Base-by-base conservation (phyloP, 345 rosid species). In the Corymbia maculata region DNA sequence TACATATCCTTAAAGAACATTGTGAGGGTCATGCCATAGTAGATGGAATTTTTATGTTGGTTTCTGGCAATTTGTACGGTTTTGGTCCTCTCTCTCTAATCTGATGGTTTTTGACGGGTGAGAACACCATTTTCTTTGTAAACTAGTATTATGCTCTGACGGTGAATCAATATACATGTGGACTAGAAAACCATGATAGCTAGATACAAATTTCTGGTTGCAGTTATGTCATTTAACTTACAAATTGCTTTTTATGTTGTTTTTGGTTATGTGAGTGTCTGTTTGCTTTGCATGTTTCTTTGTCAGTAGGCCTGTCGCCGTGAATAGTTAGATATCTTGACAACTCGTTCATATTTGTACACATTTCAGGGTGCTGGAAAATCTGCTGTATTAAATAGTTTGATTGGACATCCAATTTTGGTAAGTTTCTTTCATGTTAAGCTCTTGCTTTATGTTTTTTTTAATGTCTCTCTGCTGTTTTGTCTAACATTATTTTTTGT, bases 361-460 rank as follows among this genome's bases (percentile, higher is more conserved):
- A 82, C 49, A 42, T 42, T 22, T 36, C 94, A 97, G 99, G 99
- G 99, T 91, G 98, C 99, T 88, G 99, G 99, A 85, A 98, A 98
- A 91, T 98, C 99, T 91, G 99, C 98, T 14, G 93, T 92, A 86
- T 90, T 98, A 86, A 98, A 98, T 91, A 98, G 99, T 95, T 90
- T 98, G 30, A 94, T 98, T 88, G 99, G 99, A 86, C 99, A 98
- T 92, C 98, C 99, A 86, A 93, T 98, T 85, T 91, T 98, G 95
- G 99, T 98, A 91, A 93, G 88, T 57, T 87, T 87, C 22, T 32
- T 61, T 86, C 88, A 82, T 15, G 61, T 87, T 79, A 42, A 32
- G 52, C 64, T 87, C 86, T 89, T 26, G 87, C 85, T 85, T 85
- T 16, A 26, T 53, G 51, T 26, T 5, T 12, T n/a, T n/a, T 51